These are phyloP conservation scores for Imleria badia DNA, from an alignment of 768 basidiomycete genomes.

Conservation along the genomic window DNA sequence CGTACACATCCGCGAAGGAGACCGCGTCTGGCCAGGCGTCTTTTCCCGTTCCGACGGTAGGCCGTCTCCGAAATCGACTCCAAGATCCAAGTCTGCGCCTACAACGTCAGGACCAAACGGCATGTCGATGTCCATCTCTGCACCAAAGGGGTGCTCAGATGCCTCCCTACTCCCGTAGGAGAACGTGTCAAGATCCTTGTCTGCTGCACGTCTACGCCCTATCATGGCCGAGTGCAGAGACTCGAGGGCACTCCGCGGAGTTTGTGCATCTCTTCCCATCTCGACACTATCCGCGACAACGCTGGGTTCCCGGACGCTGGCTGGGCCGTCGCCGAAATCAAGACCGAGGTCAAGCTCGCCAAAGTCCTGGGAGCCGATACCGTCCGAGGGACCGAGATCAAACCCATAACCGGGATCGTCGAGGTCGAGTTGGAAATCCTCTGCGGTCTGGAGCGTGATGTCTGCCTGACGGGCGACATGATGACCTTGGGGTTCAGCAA, in stretches of 20 bases:
- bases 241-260: conserved; percentile 43
- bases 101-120: conserved; percentile 50
- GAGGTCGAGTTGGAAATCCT: conserved; percentile 68
- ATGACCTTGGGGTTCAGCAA: conserved; percentile 63
- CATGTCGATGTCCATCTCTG: conserved; percentile 51
- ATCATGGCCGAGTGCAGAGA: conserved; percentile 65
- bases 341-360: conserved; percentile 71
- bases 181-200: conserved; percentile 60
- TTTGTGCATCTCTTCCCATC: conserved; percentile 70
- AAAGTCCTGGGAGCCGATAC: conserved; percentile 85
- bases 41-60: conserved; percentile 45
- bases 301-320: conserved; percentile 40
- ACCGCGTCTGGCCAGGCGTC: conserved; percentile 59
- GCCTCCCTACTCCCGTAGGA: conserved; percentile 62
- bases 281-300: conserved; percentile 61
- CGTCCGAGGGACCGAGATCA: conserved; percentile 75
- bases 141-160: conserved; percentile 66
- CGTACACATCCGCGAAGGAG: conserved; percentile 70
- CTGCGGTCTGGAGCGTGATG: conserved; percentile 79
- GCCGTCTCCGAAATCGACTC: conserved; percentile 67
- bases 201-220: conserved; percentile 42
- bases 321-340: conserved; percentile 66
- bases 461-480: conserved; percentile 85
- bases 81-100: conserved; percentile 62
- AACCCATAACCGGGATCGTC: conserved; percentile 63